phyloP scores from a whole-genome alignment of 176 grass and related monocot genomes.

The Typha latifolia region DNA sequence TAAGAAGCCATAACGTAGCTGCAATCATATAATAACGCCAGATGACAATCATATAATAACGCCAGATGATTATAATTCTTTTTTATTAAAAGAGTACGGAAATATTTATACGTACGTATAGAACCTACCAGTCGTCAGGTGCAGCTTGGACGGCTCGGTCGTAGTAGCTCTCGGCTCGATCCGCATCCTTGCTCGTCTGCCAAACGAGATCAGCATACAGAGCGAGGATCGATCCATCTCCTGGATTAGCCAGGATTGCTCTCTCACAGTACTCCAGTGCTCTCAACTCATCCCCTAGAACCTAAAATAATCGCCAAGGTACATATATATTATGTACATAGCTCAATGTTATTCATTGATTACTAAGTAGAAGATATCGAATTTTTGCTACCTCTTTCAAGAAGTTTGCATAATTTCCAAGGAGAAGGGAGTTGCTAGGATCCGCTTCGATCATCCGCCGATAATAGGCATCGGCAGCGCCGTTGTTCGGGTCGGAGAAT shows the following conservation, averaged over 20 bases:
- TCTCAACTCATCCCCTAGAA: slow-evolving; percentile 22
- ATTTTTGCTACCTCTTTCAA: slow-evolving; percentile 22
- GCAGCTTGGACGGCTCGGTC: slow-evolving; percentile 49
- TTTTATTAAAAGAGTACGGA: no score
- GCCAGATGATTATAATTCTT: no score
- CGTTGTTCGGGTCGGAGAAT: neutral
- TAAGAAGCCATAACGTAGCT: slow-evolving; percentile 23
- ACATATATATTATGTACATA: no score
- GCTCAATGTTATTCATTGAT: no score
- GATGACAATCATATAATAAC: neutral
- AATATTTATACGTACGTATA: no score
- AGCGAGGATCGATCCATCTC: slow-evolving; percentile 31
- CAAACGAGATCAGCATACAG: slow-evolving; percentile 57
- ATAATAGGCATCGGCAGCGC: slow-evolving; percentile 30
- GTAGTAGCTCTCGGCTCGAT: slow-evolving; percentile 48
- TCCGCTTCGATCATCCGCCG: slow-evolving; percentile 35
- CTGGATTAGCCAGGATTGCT: slow-evolving; percentile 40
- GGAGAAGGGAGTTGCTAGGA: slow-evolving; percentile 41
- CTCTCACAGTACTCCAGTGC: slow-evolving; percentile 53
- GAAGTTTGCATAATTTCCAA: slow-evolving; percentile 53
- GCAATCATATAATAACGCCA: neutral
- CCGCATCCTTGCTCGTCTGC: slow-evolving; percentile 42
- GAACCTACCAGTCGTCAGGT: slow-evolving; percentile 45
- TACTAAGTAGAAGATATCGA: no score
- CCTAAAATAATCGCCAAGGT: neutral